Conservation (phyloP, 495 filamentous ascomycete species). For the Umbilicaria muhlenbergii region DNA sequence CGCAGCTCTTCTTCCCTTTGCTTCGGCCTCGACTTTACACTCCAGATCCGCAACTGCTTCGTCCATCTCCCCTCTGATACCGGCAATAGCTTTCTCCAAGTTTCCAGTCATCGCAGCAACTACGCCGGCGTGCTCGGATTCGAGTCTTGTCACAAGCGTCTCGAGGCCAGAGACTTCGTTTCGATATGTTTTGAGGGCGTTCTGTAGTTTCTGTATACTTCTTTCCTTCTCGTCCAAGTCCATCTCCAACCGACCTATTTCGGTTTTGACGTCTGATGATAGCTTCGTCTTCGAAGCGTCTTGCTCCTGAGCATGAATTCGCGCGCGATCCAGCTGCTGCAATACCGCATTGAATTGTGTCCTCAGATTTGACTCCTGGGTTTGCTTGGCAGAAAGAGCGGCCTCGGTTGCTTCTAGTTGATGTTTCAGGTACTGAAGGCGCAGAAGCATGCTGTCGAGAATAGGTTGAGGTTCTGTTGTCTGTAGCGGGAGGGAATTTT, state of each 20-base stretch:
- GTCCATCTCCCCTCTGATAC: slow-evolving; percentile 17
- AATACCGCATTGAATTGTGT: slow-evolving; percentile 28
- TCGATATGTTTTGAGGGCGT: slow-evolving; percentile 46
- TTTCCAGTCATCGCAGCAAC: slow-evolving; percentile 16
- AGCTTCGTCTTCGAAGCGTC: not conserved
- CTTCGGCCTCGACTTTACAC: slow-evolving; percentile 22
- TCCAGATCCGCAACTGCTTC: slow-evolving; percentile 27
- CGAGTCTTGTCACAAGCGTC: slow-evolving; percentile 39
- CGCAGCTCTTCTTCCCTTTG: slow-evolving; percentile 19
- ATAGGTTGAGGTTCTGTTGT: slow-evolving; percentile 6
- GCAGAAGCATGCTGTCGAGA: slow-evolving; percentile 9
- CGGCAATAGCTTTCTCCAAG: slow-evolving; percentile 7
- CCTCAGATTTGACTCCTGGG: slow-evolving; percentile 15
- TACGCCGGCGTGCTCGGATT: slow-evolving; percentile 30
- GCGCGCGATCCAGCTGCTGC: slow-evolving; percentile 18
- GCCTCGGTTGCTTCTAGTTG: slow-evolving; percentile 1
- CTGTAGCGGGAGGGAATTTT: slow-evolving; percentile 29
- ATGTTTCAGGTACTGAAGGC: slow-evolving; percentile 1
- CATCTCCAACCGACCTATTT: slow-evolving; percentile 31
- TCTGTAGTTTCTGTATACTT: slow-evolving; percentile 42
- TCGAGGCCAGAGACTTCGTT: slow-evolving; percentile 49
- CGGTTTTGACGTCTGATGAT: slow-evolving; percentile 20
- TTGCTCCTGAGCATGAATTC: slow-evolving; percentile 17
- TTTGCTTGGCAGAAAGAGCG: not conserved
- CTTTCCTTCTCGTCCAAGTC: slow-evolving; percentile 40